Conservation (phyloP, 148 eudicot genomes). For the Camellia japonica region DNA sequence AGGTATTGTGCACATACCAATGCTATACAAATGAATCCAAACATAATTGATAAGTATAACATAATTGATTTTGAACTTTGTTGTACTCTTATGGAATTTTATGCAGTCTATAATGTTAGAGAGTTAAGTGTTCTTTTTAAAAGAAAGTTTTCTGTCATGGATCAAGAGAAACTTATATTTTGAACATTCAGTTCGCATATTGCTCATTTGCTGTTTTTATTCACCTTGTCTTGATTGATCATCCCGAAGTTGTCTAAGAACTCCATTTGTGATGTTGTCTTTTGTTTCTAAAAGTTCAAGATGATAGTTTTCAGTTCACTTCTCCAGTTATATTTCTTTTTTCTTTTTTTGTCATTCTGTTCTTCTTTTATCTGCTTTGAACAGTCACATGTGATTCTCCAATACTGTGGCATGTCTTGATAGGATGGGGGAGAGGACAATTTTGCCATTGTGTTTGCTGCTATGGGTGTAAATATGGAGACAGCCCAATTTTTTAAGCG, state of each 20-base stretch:
- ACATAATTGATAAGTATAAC: neutral
- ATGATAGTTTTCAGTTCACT: neutral
- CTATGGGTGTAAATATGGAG: slow-evolving; percentile 99
- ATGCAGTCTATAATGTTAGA: too few relatives aligned
- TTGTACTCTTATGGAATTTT: too few relatives aligned
- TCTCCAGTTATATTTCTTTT: neutral
- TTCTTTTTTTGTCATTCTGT: neutral
- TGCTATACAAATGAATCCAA: neutral
- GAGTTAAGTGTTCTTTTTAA: too few relatives aligned
- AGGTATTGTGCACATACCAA: slow-evolving; percentile 43
- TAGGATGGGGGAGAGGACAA: slow-evolving; percentile 84
- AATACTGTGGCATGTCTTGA: neutral
- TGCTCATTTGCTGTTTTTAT: too few relatives aligned
- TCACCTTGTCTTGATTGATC: too few relatives aligned
- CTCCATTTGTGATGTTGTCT: too few relatives aligned
- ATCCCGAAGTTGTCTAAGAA: too few relatives aligned
- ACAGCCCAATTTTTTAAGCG: slow-evolving; percentile 97
- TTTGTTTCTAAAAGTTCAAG: neutral
- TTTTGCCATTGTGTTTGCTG: slow-evolving; percentile 98
- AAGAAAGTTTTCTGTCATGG: too few relatives aligned
- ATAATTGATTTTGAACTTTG: too few relatives aligned
- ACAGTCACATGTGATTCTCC: neutral
- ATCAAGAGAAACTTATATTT: too few relatives aligned
- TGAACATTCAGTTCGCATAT: too few relatives aligned
- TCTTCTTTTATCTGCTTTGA: neutral